A percentile compares a stretch with the other conserved stretches of the same genome.
Conservation (phyloP, 192 early-diverging fungal genomes). For the Geranomyces variabilis region DNA sequence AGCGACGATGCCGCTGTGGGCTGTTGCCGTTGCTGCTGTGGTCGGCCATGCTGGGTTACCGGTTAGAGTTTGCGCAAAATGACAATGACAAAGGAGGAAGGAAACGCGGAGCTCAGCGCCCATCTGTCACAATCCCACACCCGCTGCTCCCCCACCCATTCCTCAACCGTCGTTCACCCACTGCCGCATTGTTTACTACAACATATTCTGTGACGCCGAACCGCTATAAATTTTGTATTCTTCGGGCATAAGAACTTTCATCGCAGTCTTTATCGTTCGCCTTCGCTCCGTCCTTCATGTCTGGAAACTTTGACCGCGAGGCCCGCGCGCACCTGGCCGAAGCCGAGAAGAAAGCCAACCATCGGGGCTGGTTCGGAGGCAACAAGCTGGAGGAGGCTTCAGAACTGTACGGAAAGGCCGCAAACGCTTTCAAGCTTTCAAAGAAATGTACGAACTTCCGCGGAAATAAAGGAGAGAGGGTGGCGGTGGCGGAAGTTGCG, state of each 20-base stretch:
- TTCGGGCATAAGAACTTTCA: too few relatives aligned
- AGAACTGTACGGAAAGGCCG: slow-evolving; percentile 90
- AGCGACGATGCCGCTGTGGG: not conserved
- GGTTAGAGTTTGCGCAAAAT: not conserved
- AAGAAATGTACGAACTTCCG: slow-evolving; percentile 82
- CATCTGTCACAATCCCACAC: too few relatives aligned
- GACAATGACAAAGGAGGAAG: not conserved
- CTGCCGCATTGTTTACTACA: too few relatives aligned
- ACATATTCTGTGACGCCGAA: too few relatives aligned
- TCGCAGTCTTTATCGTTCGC: too few relatives aligned
- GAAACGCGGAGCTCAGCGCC: not conserved
- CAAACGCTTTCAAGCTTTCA: slow-evolving; percentile 89
- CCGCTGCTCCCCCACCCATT: too few relatives aligned
- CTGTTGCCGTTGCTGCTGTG: slow-evolving; percentile 9
- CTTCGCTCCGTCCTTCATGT: not conserved
- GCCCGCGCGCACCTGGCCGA: slow-evolving; percentile 34
- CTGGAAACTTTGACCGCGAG: slow-evolving; percentile 30
- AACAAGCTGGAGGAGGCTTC: slow-evolving; percentile 95
- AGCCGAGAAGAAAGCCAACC: slow-evolving; percentile 54
- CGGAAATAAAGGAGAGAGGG: too few relatives aligned
- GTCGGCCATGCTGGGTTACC: not conserved
- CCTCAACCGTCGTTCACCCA: too few relatives aligned
- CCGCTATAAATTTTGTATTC: too few relatives aligned
- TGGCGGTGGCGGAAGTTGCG: too few relatives aligned
- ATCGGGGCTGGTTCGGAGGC: slow-evolving; percentile 57